Conservation (phyloP, 768 basidiomycete species). For the Rhizopogon vesiculosus region DNA sequence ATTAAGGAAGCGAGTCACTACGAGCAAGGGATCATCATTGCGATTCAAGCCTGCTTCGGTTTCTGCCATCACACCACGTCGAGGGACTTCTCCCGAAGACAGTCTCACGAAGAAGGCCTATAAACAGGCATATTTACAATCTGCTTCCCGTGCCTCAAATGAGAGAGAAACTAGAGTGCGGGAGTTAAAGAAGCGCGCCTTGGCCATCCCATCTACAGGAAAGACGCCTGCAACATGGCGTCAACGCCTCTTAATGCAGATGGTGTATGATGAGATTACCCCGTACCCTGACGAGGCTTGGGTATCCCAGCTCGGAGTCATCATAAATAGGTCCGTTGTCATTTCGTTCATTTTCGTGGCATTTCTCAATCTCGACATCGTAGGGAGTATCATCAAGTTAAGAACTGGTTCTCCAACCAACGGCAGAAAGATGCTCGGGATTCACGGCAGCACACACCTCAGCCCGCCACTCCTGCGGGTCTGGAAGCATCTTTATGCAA, state of each 20-base stretch:
- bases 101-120: constrained; percentile 21
- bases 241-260: constrained; percentile 54
- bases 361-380: constrained; percentile 4
- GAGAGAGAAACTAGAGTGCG: constrained; percentile 28
- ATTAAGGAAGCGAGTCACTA: constrained; percentile 18
- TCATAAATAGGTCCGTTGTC: constrained; percentile 45
- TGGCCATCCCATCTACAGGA: constrained; percentile 29
- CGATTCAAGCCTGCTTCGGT: constrained; percentile 18
- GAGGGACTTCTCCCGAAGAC: constrained; percentile 22
- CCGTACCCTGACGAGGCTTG: constrained; percentile 61
- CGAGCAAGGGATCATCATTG: constrained; percentile 21
- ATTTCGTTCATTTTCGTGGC: not conserved
- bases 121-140: constrained; percentile 16
- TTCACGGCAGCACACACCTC: constrained; percentile 28
- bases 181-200: constrained; percentile 25
- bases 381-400: constrained; percentile 57
- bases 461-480: constrained; percentile 26
- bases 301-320: constrained; percentile 53
- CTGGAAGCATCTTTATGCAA: constrained; percentile 31
- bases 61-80: constrained; percentile 20
- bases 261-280: constrained; percentile 63
- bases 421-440: constrained; percentile 43
- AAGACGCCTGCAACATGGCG: constrained; percentile 48
- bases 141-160: constrained; percentile 16
- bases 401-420: constrained; percentile 68